Base-by-base conservation (phyloP, 2,329 filamentous ascomycete species). In the Calycina marina region DNA sequence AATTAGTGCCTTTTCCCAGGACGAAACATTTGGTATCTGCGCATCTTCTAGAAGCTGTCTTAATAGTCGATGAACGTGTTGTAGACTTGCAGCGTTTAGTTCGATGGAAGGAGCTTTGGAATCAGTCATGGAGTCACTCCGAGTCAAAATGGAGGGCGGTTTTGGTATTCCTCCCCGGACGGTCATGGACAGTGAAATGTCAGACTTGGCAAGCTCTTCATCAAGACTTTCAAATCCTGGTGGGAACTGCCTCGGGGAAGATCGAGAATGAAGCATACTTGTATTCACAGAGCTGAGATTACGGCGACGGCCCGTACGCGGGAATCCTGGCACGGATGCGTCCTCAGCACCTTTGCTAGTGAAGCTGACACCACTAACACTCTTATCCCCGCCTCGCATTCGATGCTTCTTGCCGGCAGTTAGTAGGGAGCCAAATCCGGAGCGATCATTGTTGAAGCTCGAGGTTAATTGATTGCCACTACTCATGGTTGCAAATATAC, bases 1-100 rank as follows among this genome's bases (percentile, higher is more conserved):
- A 31, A 94, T 69, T 9, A 98, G 62, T 0, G 88, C 84, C 43
- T 77, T 86, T 51, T 94, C 82, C 90, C 90, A 98, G 16, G 77
- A 77, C 2, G 69, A 61, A 1, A 73, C 63, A 45, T 82, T 78
- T 9, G 78, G 68, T 14, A 98, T 72, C 3, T 69, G 64, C 2
- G 73, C 70, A 52, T 94, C 88, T 38, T 76, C 65, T 1, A 98
- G 58, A 20, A 96, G 66, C 53, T 98, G 90, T 25, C 72, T 73
- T 11, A 98, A 64, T 4, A 98, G 67, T 48, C 77, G 82, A 42
- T 79, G 77, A 13, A 96, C 84, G 59, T 98, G 90, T 41, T 82
- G 73, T 37, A 93, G 58, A 51, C 90, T 94, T 4, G 84, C 82
- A 40, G 75, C 71, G 42, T 93, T 94, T 22, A 98, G 62, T 50